A percentile compares a stretch with the other conserved stretches of the same genome.
phyloP scores from a whole-genome alignment of 768 basidiomycete genomes.

The Trametes punicea region DNA sequence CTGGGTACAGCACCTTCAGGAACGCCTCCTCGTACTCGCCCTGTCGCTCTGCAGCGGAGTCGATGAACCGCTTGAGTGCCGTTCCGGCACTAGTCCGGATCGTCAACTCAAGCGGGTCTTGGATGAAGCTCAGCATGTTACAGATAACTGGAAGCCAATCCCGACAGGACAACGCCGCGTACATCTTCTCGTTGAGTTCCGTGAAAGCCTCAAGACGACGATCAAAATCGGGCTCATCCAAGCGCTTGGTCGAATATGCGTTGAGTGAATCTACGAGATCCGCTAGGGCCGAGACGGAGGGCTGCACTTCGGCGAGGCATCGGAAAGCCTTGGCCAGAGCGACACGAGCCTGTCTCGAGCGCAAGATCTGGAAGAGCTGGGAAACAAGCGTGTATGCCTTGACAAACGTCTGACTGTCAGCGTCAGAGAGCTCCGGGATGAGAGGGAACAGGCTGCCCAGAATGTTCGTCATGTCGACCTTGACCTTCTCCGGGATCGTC shows the following conservation, averaged over 20 bases:
- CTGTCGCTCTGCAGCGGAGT: slow-evolving; percentile 43
- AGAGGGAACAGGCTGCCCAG: slow-evolving; percentile 62
- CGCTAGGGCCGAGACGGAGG: slow-evolving; percentile 45
- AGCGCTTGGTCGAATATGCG: slow-evolving; percentile 74
- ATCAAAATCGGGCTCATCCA: slow-evolving; percentile 94
- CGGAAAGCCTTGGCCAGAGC: slow-evolving; percentile 66
- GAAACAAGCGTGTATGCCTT: slow-evolving; percentile 68
- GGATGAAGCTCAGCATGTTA: slow-evolving; percentile 82
- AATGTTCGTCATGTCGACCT: slow-evolving; percentile 76
- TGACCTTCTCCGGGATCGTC: slow-evolving; percentile 80
- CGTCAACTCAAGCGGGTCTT: slow-evolving; percentile 85
- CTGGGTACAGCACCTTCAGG: slow-evolving; percentile 65
- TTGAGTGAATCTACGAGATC: slow-evolving; percentile 68
- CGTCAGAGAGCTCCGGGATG: slow-evolving; percentile 56
- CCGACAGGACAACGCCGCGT: slow-evolving; percentile 44
- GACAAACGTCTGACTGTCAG: slow-evolving; percentile 39
- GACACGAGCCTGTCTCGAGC: slow-evolving; percentile 66
- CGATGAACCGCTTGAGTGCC: slow-evolving; percentile 75
- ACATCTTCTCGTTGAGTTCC: slow-evolving; percentile 63
- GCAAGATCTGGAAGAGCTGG: slow-evolving; percentile 72
- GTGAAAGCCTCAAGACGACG: slow-evolving; percentile 75
- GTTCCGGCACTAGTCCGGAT: slow-evolving; percentile 79
- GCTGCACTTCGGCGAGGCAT: slow-evolving; percentile 45
- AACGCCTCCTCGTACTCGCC: slow-evolving; percentile 53
- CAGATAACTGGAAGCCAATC: slow-evolving; percentile 80